Conservation (phyloP, 1,139 yeast species). For the Lodderomyces beijingensis region DNA sequence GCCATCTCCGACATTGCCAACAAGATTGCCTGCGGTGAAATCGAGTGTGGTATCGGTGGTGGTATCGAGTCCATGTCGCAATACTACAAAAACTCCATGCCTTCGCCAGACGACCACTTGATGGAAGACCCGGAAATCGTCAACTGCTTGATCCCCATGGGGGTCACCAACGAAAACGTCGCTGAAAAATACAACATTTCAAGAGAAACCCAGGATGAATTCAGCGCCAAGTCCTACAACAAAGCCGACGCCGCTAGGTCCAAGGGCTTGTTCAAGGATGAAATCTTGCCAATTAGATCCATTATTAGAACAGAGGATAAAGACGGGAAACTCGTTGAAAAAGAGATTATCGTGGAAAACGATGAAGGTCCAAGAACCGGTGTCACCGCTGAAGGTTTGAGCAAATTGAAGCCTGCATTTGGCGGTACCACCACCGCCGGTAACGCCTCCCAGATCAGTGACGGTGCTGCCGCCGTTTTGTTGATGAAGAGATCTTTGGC, state of each 20-base stretch:
- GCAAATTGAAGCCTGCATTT: conserved; percentile 31
- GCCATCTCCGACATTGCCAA: conserved; percentile 87
- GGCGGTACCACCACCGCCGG: conserved; percentile 40
- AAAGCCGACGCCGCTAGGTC: conserved; percentile 76
- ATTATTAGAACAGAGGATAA: conserved; percentile 49
- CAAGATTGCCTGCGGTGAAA: conserved; percentile 82
- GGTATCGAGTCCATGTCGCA: conserved; percentile 93
- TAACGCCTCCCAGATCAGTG: conserved; percentile 39
- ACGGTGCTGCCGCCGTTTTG: conserved; percentile 38
- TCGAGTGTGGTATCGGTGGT: conserved; percentile 83
- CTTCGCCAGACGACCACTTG: conserved; percentile 53
- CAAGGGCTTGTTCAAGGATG: conserved; percentile 74
- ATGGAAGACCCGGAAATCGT: conserved; percentile 26
- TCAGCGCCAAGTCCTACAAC: conserved; percentile 79
- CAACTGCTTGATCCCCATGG: conserved; percentile 63
- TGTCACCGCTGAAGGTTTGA: conserved; percentile 26
- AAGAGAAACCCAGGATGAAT: conserved; percentile 76
- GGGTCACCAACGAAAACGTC: conserved; percentile 51
- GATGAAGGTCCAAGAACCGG: conserved; percentile 32
- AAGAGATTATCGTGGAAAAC: conserved; percentile 14
- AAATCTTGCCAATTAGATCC: conserved; percentile 73
- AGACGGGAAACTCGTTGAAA: conserved; percentile 27
- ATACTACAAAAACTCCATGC: conserved; percentile 70
- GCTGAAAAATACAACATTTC: conserved; percentile 53
- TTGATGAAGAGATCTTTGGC: conserved; percentile 33